These are phyloP conservation scores for Russula virescens DNA, from an alignment of 768 basidiomycete genomes.

Conservation along the genomic window DNA sequence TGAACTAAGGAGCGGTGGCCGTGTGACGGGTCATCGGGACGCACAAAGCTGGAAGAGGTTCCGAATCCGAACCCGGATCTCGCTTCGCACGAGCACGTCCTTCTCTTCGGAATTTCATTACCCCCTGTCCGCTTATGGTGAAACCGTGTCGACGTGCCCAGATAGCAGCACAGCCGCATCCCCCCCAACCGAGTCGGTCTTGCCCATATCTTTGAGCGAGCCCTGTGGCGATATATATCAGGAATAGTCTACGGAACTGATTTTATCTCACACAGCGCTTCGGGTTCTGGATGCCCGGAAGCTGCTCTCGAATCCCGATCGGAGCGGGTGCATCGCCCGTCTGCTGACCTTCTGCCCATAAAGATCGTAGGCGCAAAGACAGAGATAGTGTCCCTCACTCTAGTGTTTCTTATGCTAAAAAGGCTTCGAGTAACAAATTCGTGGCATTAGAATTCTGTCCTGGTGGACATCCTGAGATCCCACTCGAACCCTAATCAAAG, in stretches of 20 bases:
- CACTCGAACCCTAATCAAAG: conserved; percentile 11
- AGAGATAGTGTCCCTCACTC: too few species aligned
- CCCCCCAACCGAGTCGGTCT: background rate
- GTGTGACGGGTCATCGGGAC: conserved; percentile 6
- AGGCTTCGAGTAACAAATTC: conserved; percentile 3
- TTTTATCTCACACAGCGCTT: background rate
- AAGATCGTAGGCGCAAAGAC: too few species aligned
- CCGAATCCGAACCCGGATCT: background rate
- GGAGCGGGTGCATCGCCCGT: background rate
- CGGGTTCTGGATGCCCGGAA: background rate
- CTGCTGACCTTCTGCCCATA: too few species aligned
- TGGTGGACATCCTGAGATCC: conserved; percentile 21
- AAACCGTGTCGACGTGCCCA: conserved; percentile 8
- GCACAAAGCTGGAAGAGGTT: background rate
- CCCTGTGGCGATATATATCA: conserved; percentile 5
- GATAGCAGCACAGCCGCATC: conserved; percentile 19
- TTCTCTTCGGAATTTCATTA: conserved; percentile 2
- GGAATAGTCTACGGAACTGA: background rate
- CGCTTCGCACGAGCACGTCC: background rate
- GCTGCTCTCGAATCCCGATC: background rate
- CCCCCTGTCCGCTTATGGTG: conserved; percentile 2
- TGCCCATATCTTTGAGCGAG: background rate
- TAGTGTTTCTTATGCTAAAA: background rate
- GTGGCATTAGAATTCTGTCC: conserved; percentile 19
- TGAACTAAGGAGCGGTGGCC: background rate